Percentiles rank a stretch among this genome's conserved stretches.
Evolutionary conservation across 345 rosid genomes (phyloP).

Genomic region (Salix purpurea): DNA sequence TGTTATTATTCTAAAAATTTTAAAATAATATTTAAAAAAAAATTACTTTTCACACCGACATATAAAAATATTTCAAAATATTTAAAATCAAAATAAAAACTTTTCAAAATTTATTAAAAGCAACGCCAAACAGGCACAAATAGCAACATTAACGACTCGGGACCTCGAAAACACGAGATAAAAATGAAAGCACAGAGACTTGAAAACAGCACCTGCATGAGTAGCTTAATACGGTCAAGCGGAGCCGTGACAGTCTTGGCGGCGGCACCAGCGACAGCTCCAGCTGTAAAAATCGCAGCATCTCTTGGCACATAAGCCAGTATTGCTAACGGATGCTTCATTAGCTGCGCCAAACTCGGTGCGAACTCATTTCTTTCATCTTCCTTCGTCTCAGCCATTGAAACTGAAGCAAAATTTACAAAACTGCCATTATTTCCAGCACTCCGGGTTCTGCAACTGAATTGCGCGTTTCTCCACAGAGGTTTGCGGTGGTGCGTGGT

Average conservation of each 20-base stretch:
- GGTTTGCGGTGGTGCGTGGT: constrained; percentile 18
- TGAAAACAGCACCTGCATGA: constrained; percentile 69
- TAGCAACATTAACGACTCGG: background rate
- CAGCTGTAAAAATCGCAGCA: constrained; percentile 76
- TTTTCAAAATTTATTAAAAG: no score
- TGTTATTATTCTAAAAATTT: no score
- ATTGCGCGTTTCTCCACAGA: constrained; percentile 23
- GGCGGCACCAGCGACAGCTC: constrained; percentile 94
- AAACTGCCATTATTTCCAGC: constrained; percentile 19
- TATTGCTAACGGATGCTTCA: constrained; percentile 66
- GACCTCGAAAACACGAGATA: background rate
- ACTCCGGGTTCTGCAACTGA: background rate
- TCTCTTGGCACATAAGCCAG: constrained; percentile 69
- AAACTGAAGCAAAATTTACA: constrained; percentile 54
- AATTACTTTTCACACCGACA: no score
- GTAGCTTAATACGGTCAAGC: constrained; percentile 91
- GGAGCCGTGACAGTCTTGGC: constrained; percentile 93
- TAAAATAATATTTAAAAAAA: no score
- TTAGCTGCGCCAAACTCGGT: constrained; percentile 61
- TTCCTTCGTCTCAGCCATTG: constrained; percentile 46
- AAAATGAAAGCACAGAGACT: background rate
- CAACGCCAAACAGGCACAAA: no score
- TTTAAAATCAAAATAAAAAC: no score
- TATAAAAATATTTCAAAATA: no score
- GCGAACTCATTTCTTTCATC: constrained; percentile 42